phyloP scores from a whole-genome alignment of 768 basidiomycete genomes.

The Collybia mongolica region DNA sequence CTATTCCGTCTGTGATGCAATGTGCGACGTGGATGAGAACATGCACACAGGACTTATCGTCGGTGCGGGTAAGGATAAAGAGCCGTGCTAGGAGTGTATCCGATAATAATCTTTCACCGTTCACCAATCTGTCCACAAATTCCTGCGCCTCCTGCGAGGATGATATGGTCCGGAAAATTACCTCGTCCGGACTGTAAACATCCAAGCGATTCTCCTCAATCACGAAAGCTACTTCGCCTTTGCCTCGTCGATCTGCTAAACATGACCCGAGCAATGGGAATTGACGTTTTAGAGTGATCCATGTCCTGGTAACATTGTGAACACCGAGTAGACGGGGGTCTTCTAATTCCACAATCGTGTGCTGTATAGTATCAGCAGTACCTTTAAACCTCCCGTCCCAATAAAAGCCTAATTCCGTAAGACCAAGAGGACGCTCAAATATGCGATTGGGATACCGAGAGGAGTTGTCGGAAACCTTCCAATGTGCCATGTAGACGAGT shows the following conservation, averaged over 20 bases:
- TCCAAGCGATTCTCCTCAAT: conserved; percentile 36
- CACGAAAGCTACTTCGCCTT: conserved; percentile 34
- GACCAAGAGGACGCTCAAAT: conserved; percentile 38
- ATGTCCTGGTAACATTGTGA: conserved; percentile 38
- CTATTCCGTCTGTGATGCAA: conserved; percentile 48
- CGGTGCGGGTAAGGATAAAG: conserved; percentile 38
- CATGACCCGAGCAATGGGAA: conserved; percentile 49
- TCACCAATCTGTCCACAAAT: conserved; percentile 24
- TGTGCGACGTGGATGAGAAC: conserved; percentile 46
- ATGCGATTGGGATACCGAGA: conserved; percentile 2
- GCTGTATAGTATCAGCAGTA: conserved; percentile 41
- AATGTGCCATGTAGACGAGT: too few species aligned
- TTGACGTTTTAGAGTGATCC: conserved; percentile 44
- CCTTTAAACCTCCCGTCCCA: conserved; percentile 41
- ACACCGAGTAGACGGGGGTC: conserved; percentile 12
- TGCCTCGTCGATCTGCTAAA: conserved; percentile 29
- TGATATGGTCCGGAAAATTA: conserved; percentile 30
- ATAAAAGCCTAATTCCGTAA: conserved; percentile 38
- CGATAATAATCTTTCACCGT: conserved; percentile 38
- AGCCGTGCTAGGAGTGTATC: conserved; percentile 39
- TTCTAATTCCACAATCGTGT: conserved; percentile 26
- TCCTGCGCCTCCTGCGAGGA: conserved; percentile 32
- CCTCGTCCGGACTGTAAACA: conserved; percentile 32
- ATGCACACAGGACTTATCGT: conserved; percentile 34
- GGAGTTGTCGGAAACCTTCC: too few species aligned